Evolutionary conservation across 805 yeast species (phyloP).

Genomic region (Scheffersomyces lignosus): DNA sequence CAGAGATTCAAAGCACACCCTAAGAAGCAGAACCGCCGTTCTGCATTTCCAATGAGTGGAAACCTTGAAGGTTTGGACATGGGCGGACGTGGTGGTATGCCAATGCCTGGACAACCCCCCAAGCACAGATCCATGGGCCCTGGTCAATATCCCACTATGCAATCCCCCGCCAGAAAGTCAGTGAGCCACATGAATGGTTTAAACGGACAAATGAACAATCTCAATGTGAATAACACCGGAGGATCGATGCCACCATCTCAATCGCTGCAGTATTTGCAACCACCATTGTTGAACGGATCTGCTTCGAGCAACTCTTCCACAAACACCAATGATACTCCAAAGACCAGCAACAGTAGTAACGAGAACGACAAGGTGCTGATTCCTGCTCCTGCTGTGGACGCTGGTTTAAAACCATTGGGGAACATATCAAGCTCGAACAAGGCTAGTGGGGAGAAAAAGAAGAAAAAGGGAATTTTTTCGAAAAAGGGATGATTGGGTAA

Average conservation of each 20-base stretch:
- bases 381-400: background rate
- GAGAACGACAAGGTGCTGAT: slow-evolving; percentile 1
- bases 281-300: slow-evolving; percentile 3
- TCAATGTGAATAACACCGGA: background rate
- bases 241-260: background rate
- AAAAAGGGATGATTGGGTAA: background rate
- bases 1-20: slow-evolving; percentile 22
- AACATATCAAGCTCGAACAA: background rate
- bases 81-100: slow-evolving; percentile 52
- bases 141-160: background rate
- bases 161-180: no score
- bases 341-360: slow-evolving; percentile 4
- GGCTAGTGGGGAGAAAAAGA: background rate
- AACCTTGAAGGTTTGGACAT: slow-evolving; percentile 34
- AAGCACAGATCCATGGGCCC: slow-evolving; percentile 11
- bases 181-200: background rate
- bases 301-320: slow-evolving; percentile 9
- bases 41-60: slow-evolving; percentile 35
- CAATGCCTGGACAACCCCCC: slow-evolving; percentile 24
- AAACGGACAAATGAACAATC: background rate
- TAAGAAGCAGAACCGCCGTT: slow-evolving; percentile 36
- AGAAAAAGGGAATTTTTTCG: background rate
- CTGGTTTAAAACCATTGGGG: background rate
- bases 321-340: slow-evolving; percentile 10
- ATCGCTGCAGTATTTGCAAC: background rate